Evolutionary conservation across 768 basidiomycete species (phyloP).

Genomic region (Kwoniella europaea): DNA sequence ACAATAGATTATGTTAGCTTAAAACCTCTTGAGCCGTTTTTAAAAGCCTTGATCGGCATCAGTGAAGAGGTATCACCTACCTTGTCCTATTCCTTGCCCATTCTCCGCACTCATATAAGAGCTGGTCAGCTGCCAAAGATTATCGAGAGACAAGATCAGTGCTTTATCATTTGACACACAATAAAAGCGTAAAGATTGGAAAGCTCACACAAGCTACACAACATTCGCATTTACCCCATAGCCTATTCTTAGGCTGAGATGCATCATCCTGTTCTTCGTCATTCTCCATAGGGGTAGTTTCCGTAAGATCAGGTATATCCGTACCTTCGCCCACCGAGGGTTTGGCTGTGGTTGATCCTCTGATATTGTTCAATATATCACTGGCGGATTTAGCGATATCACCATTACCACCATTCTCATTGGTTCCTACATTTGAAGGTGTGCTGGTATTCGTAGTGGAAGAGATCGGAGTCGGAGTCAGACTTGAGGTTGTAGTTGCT

Average conservation of each 20-base stretch:
- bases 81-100: slow-evolving; percentile 46
- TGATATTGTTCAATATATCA: slow-evolving; percentile 4
- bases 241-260: slow-evolving; percentile 1
- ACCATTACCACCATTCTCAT: neutral
- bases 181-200: neutral
- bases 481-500: neutral
- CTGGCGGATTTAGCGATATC: slow-evolving; percentile 6
- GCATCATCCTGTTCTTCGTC: neutral
- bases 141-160: neutral
- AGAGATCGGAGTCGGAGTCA: neutral
- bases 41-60: neutral
- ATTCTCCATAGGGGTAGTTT: neutral
- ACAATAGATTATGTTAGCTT: neutral
- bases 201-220: slow-evolving; percentile 42
- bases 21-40: no score
- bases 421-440: neutral
- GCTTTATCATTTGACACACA: neutral
- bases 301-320: slow-evolving; percentile 10
- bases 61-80: slow-evolving; percentile 7
- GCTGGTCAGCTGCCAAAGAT: neutral
- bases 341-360: neutral
- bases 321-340: slow-evolving; percentile 4
- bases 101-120: slow-evolving; percentile 45
- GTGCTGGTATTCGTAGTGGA: neutral
- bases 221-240: slow-evolving; percentile 42